Percentiles rank a stretch among this genome's conserved stretches.
Conservation (phyloP, 2,329 filamentous ascomycete genomes). For the Colletotrichum sp. region DNA sequence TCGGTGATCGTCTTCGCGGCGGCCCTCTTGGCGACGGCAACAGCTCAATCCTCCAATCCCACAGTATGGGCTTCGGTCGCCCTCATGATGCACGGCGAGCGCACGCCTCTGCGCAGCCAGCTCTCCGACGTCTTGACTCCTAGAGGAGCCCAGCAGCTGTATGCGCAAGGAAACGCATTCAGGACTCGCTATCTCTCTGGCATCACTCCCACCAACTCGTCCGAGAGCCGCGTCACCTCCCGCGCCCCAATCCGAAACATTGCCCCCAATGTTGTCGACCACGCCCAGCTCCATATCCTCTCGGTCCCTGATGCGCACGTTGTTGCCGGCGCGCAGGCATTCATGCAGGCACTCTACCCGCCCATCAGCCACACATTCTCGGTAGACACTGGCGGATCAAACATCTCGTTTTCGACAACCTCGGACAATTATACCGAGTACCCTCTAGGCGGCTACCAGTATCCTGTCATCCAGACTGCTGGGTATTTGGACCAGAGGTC, state of each 20-base stretch:
- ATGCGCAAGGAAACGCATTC: slow-evolving; percentile 51
- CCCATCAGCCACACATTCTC: slow-evolving; percentile 55
- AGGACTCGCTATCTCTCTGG: slow-evolving; percentile 52
- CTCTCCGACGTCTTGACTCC: slow-evolving; percentile 49
- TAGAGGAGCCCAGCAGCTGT: slow-evolving; percentile 58
- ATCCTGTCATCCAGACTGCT: slow-evolving; percentile 70
- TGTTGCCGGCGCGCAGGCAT: slow-evolving; percentile 73
- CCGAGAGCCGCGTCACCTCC: slow-evolving; percentile 29
- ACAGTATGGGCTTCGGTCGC: slow-evolving; percentile 55
- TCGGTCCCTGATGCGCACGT: slow-evolving; percentile 52
- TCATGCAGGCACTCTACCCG: slow-evolving; percentile 86
- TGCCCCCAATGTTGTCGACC: slow-evolving; percentile 49
- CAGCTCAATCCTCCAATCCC: slow-evolving; percentile 37
- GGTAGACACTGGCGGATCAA: slow-evolving; percentile 38
- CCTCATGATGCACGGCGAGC: slow-evolving; percentile 59
- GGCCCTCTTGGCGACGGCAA: slow-evolving; percentile 26
- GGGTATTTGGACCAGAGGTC: slow-evolving; percentile 48
- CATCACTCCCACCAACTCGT: slow-evolving; percentile 25
- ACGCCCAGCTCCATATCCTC: slow-evolving; percentile 47
- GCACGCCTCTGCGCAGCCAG: slow-evolving; percentile 43
- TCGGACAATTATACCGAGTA: slow-evolving; percentile 66
- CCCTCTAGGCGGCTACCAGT: slow-evolving; percentile 81
- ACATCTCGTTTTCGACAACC: slow-evolving; percentile 13
- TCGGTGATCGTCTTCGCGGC: slow-evolving; percentile 23
- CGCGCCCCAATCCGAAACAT: slow-evolving; percentile 48